phyloP scores from a whole-genome alignment of 352 stramenopile species.

The Discostella stelligera region DNA sequence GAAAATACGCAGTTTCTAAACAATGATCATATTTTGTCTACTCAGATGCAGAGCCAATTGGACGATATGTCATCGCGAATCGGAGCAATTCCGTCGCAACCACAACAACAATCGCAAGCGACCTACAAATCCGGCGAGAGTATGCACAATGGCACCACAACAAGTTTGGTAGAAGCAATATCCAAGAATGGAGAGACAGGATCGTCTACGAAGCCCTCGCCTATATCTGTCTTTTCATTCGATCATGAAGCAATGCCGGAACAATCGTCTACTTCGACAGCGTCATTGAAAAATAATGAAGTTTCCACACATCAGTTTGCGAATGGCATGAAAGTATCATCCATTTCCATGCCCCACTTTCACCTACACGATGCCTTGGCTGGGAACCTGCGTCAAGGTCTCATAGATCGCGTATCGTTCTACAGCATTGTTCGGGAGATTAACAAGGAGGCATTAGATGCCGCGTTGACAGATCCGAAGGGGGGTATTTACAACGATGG shows the following conservation, averaged over 20 bases:
- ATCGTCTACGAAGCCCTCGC: conserved; percentile 28
- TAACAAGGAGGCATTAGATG: conserved; percentile 76
- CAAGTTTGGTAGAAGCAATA: neutral
- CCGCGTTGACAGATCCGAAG: conserved; percentile 61
- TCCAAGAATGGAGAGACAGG: neutral
- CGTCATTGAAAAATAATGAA: neutral
- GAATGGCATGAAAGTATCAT: conserved; percentile 35
- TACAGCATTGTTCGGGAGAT: conserved; percentile 80
- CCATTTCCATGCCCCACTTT: conserved; percentile 37
- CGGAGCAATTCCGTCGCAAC: neutral
- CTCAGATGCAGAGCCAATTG: neutral
- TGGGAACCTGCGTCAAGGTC: conserved; percentile 54
- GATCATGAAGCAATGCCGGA: conserved; percentile 4
- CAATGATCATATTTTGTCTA: neutral
- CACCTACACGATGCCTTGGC: conserved; percentile 42
- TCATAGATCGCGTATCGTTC: conserved; percentile 72
- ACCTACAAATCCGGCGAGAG: neutral
- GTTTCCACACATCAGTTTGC: conserved; percentile 22
- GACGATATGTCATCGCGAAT: neutral
- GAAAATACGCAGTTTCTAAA: neutral
- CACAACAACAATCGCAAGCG: neutral
- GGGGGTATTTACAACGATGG: conserved; percentile 27
- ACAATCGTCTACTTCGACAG: neutral
- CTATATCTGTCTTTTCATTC: conserved; percentile 32
- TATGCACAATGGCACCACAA: neutral